Base-by-base conservation (phyloP, 768 basidiomycete species). In the Rhizopogon vulgaris region DNA sequence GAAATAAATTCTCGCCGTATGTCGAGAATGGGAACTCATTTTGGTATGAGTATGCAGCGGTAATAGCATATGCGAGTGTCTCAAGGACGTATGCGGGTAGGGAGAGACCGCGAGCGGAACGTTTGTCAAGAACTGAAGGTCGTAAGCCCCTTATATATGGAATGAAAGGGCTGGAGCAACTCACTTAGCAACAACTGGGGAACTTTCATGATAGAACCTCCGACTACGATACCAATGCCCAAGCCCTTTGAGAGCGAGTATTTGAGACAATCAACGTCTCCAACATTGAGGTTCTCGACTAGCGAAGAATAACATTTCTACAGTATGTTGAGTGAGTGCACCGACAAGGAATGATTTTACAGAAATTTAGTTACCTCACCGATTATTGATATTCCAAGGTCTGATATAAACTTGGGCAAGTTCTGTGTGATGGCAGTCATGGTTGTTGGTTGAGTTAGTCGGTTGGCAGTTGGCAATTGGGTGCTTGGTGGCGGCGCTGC, bases 1-100 rank as follows among this genome's bases (percentile, higher is more conserved):
- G 78, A 81, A 97, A 97, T 52, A 94, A 66, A 74, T 95, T 97
- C 70, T 99, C 96, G 62, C 96, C 96, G 54, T 97, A 99, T 0
- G 96, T 97, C 17, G 90, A 92, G 76, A 97, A 96, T 0, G 96
- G 93, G 69, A 94, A 97, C 22, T 74, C 68, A 62, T 91, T 87
- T 22, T 92, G 78, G 60, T 81, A 82, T 2, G 94, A 87, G 70
- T 98, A 99, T 10, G 83, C 83, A 25, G 94, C 79, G 0, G 85
- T 93, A 61, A 99, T 94, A 25, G 86, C 87, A 60, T 96, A 96
- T 0, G 90, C 80, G 27, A 90, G 73, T 0, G 95, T 97, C 65
- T 98, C 95, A 18, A 99, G 84, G 46, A 88, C 69, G 67, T 93
- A 97, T 4, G 92, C 87, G 2, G 87, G 75, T 2, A 97, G 71